Evolutionary conservation across 768 basidiomycete species (phyloP).

Genomic region (Polyporus arcularius): DNA sequence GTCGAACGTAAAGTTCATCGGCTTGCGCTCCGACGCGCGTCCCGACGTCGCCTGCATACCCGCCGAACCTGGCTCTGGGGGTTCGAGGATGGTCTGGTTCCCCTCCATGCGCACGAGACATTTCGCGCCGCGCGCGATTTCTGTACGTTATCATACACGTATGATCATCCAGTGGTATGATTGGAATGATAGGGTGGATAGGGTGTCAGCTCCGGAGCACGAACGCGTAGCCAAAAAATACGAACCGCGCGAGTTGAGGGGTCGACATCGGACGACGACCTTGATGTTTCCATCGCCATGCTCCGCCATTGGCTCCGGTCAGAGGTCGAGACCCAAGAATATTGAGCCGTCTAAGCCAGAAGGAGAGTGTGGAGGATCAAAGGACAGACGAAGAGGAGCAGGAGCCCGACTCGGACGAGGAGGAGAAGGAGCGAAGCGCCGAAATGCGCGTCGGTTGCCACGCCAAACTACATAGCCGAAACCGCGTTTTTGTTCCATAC

Average conservation of each 20-base stretch:
- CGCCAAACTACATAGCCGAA: neutral
- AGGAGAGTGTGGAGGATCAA: constrained; percentile 1
- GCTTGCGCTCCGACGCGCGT: constrained; percentile 87
- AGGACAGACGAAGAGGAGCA: neutral
- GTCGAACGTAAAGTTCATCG: constrained; percentile 92
- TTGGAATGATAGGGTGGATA: neutral
- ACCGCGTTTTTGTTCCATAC: too few relatives aligned
- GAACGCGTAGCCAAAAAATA: constrained; percentile 18
- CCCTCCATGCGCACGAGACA: constrained; percentile 93
- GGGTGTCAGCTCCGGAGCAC: neutral
- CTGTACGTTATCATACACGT: constrained; percentile 40
- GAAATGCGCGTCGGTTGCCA: neutral
- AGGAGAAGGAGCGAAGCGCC: neutral
- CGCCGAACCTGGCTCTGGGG: constrained; percentile 73
- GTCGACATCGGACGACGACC: constrained; percentile 93
- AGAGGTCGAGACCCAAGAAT: neutral
- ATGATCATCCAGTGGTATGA: neutral
- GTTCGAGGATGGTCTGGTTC: constrained; percentile 90
- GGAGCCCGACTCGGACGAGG: neutral
- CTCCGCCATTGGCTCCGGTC: constrained; percentile 56
- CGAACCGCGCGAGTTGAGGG: constrained; percentile 92
- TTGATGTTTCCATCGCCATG: constrained; percentile 87
- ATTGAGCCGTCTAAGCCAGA: constrained; percentile 8
- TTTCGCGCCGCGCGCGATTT: constrained; percentile 92
- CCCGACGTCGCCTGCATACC: constrained; percentile 58